phyloP scores from a whole-genome alignment of 2,329 filamentous ascomycete species.

The Monosporascus sp. region DNA sequence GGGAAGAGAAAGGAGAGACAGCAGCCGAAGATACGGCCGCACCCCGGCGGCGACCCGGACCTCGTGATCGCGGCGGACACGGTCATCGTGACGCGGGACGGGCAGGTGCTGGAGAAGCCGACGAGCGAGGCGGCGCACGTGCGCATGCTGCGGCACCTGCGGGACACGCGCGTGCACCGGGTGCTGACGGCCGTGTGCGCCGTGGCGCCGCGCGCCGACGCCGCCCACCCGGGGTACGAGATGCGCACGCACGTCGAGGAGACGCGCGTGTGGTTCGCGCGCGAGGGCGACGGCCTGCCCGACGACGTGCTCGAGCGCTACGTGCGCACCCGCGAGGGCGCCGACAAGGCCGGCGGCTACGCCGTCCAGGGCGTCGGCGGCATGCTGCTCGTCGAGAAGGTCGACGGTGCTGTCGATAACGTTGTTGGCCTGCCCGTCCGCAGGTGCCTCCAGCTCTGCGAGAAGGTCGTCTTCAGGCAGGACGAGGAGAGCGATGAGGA shows the following conservation, averaged over 20 bases:
- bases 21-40: background rate
- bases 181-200: slow-evolving; percentile 81
- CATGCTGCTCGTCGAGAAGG: slow-evolving; percentile 79
- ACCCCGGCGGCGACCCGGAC: slow-evolving; percentile 55
- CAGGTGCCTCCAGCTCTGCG: slow-evolving; percentile 72
- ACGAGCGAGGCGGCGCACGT: slow-evolving; percentile 74
- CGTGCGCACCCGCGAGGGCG: slow-evolving; percentile 81
- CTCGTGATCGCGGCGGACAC: slow-evolving; percentile 90
- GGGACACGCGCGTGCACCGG: slow-evolving; percentile 72
- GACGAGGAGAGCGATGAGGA: slow-evolving; percentile 54
- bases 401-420: slow-evolving; percentile 89
- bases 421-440: slow-evolving; percentile 86
- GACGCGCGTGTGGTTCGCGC: slow-evolving; percentile 83
- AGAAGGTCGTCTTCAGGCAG: slow-evolving; percentile 77
- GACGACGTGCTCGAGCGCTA: slow-evolving; percentile 81
- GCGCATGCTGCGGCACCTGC: slow-evolving; percentile 73
- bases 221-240: slow-evolving; percentile 78
- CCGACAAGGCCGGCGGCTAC: slow-evolving; percentile 94
- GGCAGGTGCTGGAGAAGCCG: slow-evolving; percentile 87
- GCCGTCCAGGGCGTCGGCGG: slow-evolving; percentile 86
- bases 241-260: slow-evolving; percentile 80
- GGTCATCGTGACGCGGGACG: slow-evolving; percentile 70
- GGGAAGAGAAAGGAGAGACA: slow-evolving; percentile 1
- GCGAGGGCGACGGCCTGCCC: slow-evolving; percentile 47
- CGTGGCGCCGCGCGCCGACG: slow-evolving; percentile 77